Evolutionary conservation across 169 alveolate genomes (phyloP), one percentile per base, ranked within the genome.

Genomic region (Eimeria sp.): DNA sequence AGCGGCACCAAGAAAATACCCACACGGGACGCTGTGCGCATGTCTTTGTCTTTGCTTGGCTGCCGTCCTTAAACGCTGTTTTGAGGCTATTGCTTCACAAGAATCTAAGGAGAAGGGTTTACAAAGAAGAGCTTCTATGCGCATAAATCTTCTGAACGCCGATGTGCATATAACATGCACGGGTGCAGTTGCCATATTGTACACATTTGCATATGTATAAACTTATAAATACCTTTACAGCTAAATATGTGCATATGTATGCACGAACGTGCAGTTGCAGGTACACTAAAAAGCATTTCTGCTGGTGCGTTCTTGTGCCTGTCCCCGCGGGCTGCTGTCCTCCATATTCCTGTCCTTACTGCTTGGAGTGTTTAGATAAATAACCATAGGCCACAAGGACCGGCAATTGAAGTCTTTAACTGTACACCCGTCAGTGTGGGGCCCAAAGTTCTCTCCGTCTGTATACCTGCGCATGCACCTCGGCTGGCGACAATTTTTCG

Each of bases 381-480:
- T 52, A 33, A 96, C 71, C 64, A 95, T 54, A 16, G 98, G 95
- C 97, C 96, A 97, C 77, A 97, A 95, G 2, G 97, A 94, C 71
- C 97, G 97, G 52, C 93, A 89, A 80, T 97, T 97, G 95, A 95
- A 89, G 74, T 97, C 97, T 60, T 90, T 52, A 23, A 95, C 94
- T 6, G 96, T 96, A 64, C 97, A 95, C 68, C 98, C 97, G 46
- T 97, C 98, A 27, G 98, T 91, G 85, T 97, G 98, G 16, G 98
- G 98, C 76, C 97, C 97, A 82, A 97, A 97, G 60, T 97, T 97
- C 11, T 97, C 98, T 30, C 98, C 98, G 37, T 93, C 94, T n/a
- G 91, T 49, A 72, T 97, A 97, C 89, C 98, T 95, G 89, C 46
- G 49, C 83, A 87, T 16, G 25, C 62, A 62, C 37, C 58, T 40